phyloP scores from a whole-genome alignment of 768 basidiomycete species.

The Fomitopsis pulvina region DNA sequence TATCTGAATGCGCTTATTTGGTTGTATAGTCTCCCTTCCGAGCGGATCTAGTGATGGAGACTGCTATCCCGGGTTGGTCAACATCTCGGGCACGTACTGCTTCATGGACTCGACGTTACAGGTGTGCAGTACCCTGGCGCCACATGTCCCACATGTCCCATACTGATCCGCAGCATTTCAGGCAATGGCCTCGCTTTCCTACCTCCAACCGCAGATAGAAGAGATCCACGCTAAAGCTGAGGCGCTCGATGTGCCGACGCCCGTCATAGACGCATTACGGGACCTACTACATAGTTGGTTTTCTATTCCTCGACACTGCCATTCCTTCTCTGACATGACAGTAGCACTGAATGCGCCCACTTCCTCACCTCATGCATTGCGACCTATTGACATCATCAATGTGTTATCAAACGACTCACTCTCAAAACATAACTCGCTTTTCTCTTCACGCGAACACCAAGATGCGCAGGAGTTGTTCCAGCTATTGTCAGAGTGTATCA shows the following conservation, averaged over 20 bases:
- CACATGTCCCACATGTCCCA: not conserved
- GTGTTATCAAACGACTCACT: slow-evolving; percentile 53
- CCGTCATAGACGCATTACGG: slow-evolving; percentile 77
- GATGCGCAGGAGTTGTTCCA: slow-evolving; percentile 99
- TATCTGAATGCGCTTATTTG: not conserved
- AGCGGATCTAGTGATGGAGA: slow-evolving; percentile 25
- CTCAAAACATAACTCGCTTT: slow-evolving; percentile 54
- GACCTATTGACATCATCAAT: slow-evolving; percentile 66
- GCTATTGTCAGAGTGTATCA: slow-evolving; percentile 83
- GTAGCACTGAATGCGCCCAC: slow-evolving; percentile 62
- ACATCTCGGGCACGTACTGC: slow-evolving; percentile 93
- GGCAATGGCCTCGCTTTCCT: slow-evolving; percentile 85
- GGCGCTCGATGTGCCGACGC: slow-evolving; percentile 74
- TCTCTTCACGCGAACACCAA: slow-evolving; percentile 91
- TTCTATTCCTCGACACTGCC: not conserved
- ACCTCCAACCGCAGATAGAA: slow-evolving; percentile 76
- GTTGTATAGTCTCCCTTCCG: not conserved
- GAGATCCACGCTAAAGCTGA: slow-evolving; percentile 72
- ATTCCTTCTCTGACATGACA: not conserved
- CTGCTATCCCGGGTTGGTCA: slow-evolving; percentile 87
- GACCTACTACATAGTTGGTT: slow-evolving; percentile 60
- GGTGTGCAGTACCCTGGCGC: slow-evolving; percentile 31
- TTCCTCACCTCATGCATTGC: slow-evolving; percentile 51
- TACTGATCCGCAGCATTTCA: slow-evolving; percentile 22
- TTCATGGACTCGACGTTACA: slow-evolving; percentile 98